Evolutionary conservation across 768 basidiomycete genomes (phyloP).

Genomic region (Pleurotus tuoliensis): DNA sequence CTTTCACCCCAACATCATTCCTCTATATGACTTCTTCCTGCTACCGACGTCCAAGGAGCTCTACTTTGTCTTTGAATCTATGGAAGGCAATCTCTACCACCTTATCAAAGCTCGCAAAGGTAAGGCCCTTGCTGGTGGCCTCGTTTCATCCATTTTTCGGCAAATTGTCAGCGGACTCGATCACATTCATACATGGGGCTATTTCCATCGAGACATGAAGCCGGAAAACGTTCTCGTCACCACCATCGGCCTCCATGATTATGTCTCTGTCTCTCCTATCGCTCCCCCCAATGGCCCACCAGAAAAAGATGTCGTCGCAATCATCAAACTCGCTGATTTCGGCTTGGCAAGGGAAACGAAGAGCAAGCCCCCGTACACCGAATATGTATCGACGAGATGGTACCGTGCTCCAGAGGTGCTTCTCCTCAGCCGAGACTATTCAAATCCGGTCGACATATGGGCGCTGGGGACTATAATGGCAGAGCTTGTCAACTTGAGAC

Average conservation of each 20-base stretch:
- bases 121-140: slow-evolving; percentile 92
- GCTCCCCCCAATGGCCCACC: slow-evolving; percentile 59
- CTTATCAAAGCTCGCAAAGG: slow-evolving; percentile 97
- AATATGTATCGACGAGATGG: slow-evolving; percentile 99
- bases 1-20: slow-evolving; percentile 95
- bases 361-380: slow-evolving; percentile 91
- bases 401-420: slow-evolving; percentile 98
- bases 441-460: slow-evolving; percentile 99
- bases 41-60: slow-evolving; percentile 94
- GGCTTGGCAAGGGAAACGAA: slow-evolving; percentile 90
- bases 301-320: slow-evolving; percentile 93
- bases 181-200: slow-evolving; percentile 89
- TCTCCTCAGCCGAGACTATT: slow-evolving; percentile 87
- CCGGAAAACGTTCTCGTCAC: slow-evolving; percentile 99
- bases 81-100: slow-evolving; percentile 99
- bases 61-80: slow-evolving; percentile 99
- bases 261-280: slow-evolving; percentile 72
- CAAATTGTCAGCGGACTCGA: slow-evolving; percentile 89
- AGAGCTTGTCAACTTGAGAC: slow-evolving; percentile 91
- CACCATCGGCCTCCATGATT: slow-evolving; percentile 92
- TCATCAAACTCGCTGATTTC: slow-evolving; percentile 98
- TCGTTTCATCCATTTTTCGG: slow-evolving; percentile 90
- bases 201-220: slow-evolving; percentile 99
- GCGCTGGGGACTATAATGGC: slow-evolving; percentile 98
- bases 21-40: slow-evolving; percentile 98